Percentiles rank a stretch among this genome's conserved stretches.
Evolutionary conservation across 108 stramenopile species (phyloP).

Genomic region (Nitzschia palea): DNA sequence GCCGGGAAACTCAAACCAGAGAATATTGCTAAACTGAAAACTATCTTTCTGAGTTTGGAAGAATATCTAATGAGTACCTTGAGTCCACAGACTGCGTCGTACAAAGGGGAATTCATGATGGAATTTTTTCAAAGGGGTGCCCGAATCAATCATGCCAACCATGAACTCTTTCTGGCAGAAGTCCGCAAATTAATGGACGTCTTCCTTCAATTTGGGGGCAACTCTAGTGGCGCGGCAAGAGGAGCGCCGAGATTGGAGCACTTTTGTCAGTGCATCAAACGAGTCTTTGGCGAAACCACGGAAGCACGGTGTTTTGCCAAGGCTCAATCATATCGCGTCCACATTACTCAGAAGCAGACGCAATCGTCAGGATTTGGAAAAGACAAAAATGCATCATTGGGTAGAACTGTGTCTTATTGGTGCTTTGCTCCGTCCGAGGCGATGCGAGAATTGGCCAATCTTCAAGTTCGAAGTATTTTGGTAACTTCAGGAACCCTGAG

Average conservation of each 20-base stretch:
- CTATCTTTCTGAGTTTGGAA: slow-evolving; percentile 78
- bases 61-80: slow-evolving; percentile 58
- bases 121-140: slow-evolving; percentile 73
- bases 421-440: slow-evolving; percentile 97
- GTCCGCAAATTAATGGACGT: slow-evolving; percentile 63
- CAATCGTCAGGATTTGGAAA: background rate
- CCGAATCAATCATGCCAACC: slow-evolving; percentile 71
- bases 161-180: slow-evolving; percentile 60
- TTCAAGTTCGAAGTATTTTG: slow-evolving; percentile 84
- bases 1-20: slow-evolving; percentile 35
- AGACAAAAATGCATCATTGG: slow-evolving; percentile 13
- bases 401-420: slow-evolving; percentile 92
- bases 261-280: slow-evolving; percentile 74
- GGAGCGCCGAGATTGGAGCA: slow-evolving; percentile 65
- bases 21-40: slow-evolving; percentile 74
- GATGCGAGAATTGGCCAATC: slow-evolving; percentile 83
- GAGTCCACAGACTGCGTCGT: slow-evolving; percentile 39
- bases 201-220: slow-evolving; percentile 70
- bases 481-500: slow-evolving; percentile 96
- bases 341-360: slow-evolving; percentile 41
- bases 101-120: slow-evolving; percentile 83
- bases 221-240: background rate
- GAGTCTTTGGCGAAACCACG: slow-evolving; percentile 69
- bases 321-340: slow-evolving; percentile 79
- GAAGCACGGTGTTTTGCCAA: slow-evolving; percentile 73